Conservation (phyloP, 495 filamentous ascomycete genomes). For the Aspergillus ellipticus region DNA sequence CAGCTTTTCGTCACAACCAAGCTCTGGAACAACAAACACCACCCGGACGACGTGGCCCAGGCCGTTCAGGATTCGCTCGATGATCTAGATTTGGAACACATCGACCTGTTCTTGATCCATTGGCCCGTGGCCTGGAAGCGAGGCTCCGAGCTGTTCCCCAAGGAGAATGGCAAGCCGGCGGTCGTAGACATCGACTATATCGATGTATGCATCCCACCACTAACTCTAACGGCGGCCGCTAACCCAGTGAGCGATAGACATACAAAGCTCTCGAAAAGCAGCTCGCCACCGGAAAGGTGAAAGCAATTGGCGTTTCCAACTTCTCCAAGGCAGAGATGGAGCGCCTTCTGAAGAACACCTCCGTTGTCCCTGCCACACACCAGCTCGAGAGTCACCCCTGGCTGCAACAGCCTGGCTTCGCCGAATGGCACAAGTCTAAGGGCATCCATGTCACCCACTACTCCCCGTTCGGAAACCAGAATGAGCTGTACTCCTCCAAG, state of each 20-base stretch:
- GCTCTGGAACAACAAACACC: constrained; percentile 66
- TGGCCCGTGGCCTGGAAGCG: constrained; percentile 55
- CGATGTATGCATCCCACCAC: constrained; percentile 35
- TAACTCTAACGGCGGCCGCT: not conserved
- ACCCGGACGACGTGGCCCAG: constrained; percentile 54
- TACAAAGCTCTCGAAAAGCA: constrained; percentile 64
- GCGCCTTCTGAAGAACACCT: constrained; percentile 56
- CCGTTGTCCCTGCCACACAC: constrained; percentile 60
- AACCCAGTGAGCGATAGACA: constrained; percentile 33
- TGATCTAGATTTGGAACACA: constrained; percentile 60
- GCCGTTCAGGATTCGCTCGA: constrained; percentile 59
- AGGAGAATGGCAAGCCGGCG: constrained; percentile 42
- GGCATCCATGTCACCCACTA: constrained; percentile 64
- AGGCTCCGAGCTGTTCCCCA: constrained; percentile 39
- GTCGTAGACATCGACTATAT: constrained; percentile 45
- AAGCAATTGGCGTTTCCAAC: constrained; percentile 74
- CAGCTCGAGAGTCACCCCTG: constrained; percentile 62
- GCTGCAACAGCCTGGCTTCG: constrained; percentile 58
- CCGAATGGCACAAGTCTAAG: constrained; percentile 49
- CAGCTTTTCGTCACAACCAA: constrained; percentile 69
- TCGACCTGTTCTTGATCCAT: constrained; percentile 71
- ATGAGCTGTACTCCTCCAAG: constrained; percentile 52
- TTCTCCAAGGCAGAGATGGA: constrained; percentile 68
- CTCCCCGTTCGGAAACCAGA: constrained; percentile 70
- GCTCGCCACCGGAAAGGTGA: constrained; percentile 51